Percentiles rank a stretch among this genome's conserved stretches.
Conservation (phyloP, 2,329 filamentous ascomycete species). For the Penicillium paneum region DNA sequence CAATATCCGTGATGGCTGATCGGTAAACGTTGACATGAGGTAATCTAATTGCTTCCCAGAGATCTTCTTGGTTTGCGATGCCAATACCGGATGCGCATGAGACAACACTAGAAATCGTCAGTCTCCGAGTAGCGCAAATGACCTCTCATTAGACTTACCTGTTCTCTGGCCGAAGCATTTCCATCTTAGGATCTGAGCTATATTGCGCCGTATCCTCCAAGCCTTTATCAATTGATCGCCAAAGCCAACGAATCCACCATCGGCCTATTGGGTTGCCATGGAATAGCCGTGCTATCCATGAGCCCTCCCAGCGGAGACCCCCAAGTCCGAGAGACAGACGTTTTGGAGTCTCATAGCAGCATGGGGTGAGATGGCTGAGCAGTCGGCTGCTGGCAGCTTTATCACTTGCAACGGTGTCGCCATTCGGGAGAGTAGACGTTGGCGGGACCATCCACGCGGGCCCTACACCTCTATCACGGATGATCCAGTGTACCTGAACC, state of each 20-base stretch:
- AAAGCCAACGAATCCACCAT: conserved; percentile 17
- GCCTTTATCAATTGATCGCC: conserved; percentile 16
- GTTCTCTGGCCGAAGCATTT: conserved; percentile 18
- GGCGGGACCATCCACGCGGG: conserved; percentile 27
- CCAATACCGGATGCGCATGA: conserved; percentile 22
- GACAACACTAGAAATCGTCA: conserved; percentile 13
- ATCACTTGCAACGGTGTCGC: conserved; percentile 20
- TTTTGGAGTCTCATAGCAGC: conserved; percentile 20
- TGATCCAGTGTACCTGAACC: conserved; percentile 26
- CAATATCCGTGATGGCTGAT: conserved; percentile 13
- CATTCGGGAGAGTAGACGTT: conserved; percentile 16
- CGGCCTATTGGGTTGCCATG: conserved; percentile 25
- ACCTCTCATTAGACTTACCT: conserved; percentile 5
- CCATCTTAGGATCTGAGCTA: conserved; percentile 18
- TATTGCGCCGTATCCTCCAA: conserved; percentile 18
- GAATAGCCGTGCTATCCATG: conserved; percentile 19
- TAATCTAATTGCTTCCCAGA: conserved; percentile 23
- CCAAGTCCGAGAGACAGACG: conserved; percentile 1
- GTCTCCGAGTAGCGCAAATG: neutral
- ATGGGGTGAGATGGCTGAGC: conserved; percentile 17
- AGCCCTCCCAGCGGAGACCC: conserved; percentile 17
- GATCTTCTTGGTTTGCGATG: conserved; percentile 24
- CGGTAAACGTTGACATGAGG: conserved; percentile 23
- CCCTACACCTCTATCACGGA: conserved; percentile 19
- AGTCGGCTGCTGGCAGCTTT: conserved; percentile 24